A percentile compares a stretch with the other conserved stretches of the same genome.
These are phyloP conservation scores for Thielaviopsis euricoi DNA, from an alignment of 2,329 filamentous ascomycete species.

Conservation along the genomic window DNA sequence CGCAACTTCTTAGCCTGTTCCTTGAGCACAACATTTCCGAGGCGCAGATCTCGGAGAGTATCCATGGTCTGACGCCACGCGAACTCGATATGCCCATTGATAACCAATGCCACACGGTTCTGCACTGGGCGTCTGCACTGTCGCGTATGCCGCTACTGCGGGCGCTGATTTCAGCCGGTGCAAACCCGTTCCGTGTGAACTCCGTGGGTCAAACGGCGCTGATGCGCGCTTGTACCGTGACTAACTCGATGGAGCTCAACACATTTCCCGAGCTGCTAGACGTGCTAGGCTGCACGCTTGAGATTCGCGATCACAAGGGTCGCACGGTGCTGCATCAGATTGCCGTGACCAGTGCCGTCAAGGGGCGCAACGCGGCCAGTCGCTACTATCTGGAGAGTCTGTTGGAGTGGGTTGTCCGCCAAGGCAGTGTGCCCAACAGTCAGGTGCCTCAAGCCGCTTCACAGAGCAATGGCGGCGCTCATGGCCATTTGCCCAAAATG, in stretches of 20 bases:
- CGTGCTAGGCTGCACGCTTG: constrained; percentile 74
- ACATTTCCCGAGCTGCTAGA: constrained; percentile 86
- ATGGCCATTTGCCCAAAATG: constrained; percentile 43
- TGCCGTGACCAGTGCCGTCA: constrained; percentile 86
- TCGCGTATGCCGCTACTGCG: constrained; percentile 70
- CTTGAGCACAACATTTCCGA: constrained; percentile 57
- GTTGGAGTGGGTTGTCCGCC: constrained; percentile 83
- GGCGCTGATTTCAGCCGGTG: constrained; percentile 66
- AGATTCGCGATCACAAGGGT: constrained; percentile 75
- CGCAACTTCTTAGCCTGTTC: constrained; percentile 67
- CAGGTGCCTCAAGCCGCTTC: constrained; percentile 24
- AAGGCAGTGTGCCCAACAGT: constrained; percentile 48
- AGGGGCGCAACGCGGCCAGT: constrained; percentile 77
- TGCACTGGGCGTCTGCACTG: constrained; percentile 93
- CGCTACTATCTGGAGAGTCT: constrained; percentile 93
- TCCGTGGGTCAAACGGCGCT: constrained; percentile 79
- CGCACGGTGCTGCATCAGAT: constrained; percentile 93
- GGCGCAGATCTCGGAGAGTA: constrained; percentile 56
- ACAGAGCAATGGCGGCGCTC: constrained; percentile 22
- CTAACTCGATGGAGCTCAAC: constrained; percentile 82
- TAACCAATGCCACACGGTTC: constrained; percentile 68
- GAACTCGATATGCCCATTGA: constrained; percentile 92
- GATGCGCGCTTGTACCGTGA: constrained; percentile 82
- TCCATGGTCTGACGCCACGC: constrained; percentile 56
- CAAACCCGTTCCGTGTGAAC: constrained; percentile 78